Percentiles rank a stretch among this genome's conserved stretches.
Evolutionary conservation across 2,329 filamentous ascomycete genomes (phyloP).

Genomic region (Beauveria rudraprayagi): DNA sequence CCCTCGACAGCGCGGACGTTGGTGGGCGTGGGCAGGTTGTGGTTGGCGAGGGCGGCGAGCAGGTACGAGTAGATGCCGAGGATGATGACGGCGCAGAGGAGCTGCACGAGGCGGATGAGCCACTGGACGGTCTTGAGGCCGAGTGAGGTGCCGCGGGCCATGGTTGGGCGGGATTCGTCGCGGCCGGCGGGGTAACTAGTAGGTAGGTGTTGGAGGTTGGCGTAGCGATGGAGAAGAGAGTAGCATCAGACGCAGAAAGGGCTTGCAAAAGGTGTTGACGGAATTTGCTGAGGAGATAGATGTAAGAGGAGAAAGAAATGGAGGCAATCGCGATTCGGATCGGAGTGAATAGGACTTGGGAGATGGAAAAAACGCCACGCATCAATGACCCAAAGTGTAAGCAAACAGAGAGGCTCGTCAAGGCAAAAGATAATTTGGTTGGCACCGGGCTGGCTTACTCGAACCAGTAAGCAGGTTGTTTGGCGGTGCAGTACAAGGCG

Average conservation of each 20-base stretch:
- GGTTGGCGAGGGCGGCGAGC: slow-evolving; percentile 62
- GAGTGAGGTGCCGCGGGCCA: slow-evolving; percentile 21
- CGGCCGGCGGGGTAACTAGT: no score
- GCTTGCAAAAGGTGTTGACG: background rate
- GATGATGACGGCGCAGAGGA: slow-evolving; percentile 64
- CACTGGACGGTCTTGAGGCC: slow-evolving; percentile 63
- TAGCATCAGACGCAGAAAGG: background rate
- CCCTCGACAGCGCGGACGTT: slow-evolving; percentile 69
- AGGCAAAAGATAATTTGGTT: background rate
- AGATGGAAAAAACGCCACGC: background rate
- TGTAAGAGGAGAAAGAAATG: background rate
- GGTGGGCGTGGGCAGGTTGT: slow-evolving; percentile 53
- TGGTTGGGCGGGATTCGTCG: background rate
- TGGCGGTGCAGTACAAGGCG: background rate
- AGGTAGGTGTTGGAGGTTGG: no score
- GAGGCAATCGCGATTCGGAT: background rate
- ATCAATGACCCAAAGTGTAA: background rate
- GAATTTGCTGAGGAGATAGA: background rate
- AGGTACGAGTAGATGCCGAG: slow-evolving; percentile 81
- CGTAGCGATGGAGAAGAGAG: background rate
- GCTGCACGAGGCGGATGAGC: slow-evolving; percentile 64
- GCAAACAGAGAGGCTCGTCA: background rate
- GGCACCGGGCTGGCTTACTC: background rate
- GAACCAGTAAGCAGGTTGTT: slow-evolving; percentile 5
- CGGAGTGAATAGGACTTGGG: background rate